Conservation (phyloP, 2,329 filamentous ascomycete genomes). For the Catunica adiposa region DNA sequence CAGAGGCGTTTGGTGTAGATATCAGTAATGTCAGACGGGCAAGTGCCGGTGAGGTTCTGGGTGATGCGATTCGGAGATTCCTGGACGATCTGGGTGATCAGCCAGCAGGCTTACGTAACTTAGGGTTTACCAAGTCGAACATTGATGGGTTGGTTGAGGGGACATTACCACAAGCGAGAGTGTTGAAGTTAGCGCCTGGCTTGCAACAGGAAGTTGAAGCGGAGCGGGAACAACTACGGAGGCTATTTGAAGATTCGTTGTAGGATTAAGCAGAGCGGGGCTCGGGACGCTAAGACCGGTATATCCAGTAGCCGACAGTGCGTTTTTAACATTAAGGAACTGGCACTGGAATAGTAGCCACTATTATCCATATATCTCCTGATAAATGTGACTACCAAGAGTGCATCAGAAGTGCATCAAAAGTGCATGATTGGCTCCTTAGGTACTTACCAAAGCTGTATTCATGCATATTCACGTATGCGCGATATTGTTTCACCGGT, state of each 20-base stretch:
- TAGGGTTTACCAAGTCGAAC: constrained; percentile 64
- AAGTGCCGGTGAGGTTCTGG: constrained; percentile 74
- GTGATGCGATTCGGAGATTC: constrained; percentile 69
- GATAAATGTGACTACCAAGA: too few relatives aligned
- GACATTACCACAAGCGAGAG: constrained; percentile 79
- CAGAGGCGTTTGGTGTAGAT: constrained; percentile 82
- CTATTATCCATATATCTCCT: too few relatives aligned
- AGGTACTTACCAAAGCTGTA: too few relatives aligned
- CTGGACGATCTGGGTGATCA: constrained; percentile 74
- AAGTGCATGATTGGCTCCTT: too few relatives aligned
- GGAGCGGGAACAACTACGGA: constrained; percentile 55
- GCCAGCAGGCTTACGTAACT: constrained; percentile 63
- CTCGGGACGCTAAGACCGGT: background rate
- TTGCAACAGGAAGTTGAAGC: constrained; percentile 51
- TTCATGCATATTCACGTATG: too few relatives aligned
- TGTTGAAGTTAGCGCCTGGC: constrained; percentile 79
- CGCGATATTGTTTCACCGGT: too few relatives aligned
- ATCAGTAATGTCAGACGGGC: constrained; percentile 74
- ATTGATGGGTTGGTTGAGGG: constrained; percentile 79
- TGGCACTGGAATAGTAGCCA: too few relatives aligned
- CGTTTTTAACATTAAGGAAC: too few relatives aligned
- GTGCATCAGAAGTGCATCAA: too few relatives aligned
- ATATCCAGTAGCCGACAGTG: background rate
- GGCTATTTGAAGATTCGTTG: constrained; percentile 42
- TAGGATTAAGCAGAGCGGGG: background rate